Conservation (phyloP, 2,329 filamentous ascomycete genomes). For the Stagonosporopsis chrysanthemi region DNA sequence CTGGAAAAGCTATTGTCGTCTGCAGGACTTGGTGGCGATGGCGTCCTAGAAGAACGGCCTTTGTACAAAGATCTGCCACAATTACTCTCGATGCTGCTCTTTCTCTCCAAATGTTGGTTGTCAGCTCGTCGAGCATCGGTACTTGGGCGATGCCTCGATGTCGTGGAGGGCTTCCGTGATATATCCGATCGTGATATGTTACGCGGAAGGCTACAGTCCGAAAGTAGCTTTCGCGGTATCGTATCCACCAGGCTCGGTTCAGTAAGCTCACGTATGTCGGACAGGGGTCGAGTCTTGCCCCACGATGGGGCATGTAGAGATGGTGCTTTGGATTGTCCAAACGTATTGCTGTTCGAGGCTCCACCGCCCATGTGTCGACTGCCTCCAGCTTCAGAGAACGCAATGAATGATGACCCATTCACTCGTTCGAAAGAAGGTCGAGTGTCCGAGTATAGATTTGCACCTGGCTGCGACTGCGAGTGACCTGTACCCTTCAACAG, state of each 20-base stretch:
- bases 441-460: slow-evolving; percentile 24
- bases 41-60: slow-evolving; percentile 38
- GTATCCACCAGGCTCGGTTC: slow-evolving; percentile 56
- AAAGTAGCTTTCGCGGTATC: slow-evolving; percentile 38
- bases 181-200: slow-evolving; percentile 39
- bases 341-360: slow-evolving; percentile 38
- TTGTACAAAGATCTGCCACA: slow-evolving; percentile 38
- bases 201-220: slow-evolving; percentile 28
- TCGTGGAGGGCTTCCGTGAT: slow-evolving; percentile 43
- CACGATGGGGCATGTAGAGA: slow-evolving; percentile 38
- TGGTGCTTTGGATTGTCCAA: slow-evolving; percentile 36
- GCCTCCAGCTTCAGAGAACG: slow-evolving; percentile 21
- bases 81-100: slow-evolving; percentile 38
- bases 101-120: slow-evolving; percentile 40
- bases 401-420: slow-evolving; percentile 19
- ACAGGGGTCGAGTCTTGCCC: slow-evolving; percentile 54
- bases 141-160: slow-evolving; percentile 42
- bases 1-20: slow-evolving; percentile 52
- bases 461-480: slow-evolving; percentile 34
- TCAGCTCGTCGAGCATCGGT: slow-evolving; percentile 37
- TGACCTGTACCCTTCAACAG: slow-evolving; percentile 48
- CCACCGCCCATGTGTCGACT: slow-evolving; percentile 22
- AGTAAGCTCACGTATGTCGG: slow-evolving; percentile 60
- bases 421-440: slow-evolving; percentile 29
- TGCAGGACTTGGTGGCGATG: slow-evolving; percentile 43